Base-by-base conservation (phyloP, 352 stramenopile species). In the Pythium insidiosum region DNA sequence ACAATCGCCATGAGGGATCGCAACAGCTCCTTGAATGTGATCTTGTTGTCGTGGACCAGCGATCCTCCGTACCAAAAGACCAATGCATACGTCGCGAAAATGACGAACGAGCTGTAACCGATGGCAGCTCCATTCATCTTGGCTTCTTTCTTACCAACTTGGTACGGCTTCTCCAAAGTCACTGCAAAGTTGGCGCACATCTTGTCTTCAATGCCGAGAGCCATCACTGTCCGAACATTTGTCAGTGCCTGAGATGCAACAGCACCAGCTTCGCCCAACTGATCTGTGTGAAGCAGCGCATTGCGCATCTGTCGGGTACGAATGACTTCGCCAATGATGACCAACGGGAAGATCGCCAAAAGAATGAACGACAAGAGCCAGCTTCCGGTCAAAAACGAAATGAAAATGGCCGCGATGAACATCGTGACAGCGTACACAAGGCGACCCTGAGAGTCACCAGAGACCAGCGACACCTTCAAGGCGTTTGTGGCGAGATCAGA, bases 21-120 rank as follows among this genome's bases (percentile, higher is more conserved):
- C 15, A 78, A 72, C 36, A 83, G 45, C 28, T 78, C 48, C 1
- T 53, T 41, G 35, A 81, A 84, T 0, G 34, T 48, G 20, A 87
- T 63, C 0, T 50, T 43, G 6, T 58, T 58, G 22, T 63, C 34
- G 22, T 73, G 38, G 0, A 88, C 67, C 13, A 77, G 51, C 57
- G 61, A 63, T 6, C 38, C 73, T 6, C 75, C 75, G 38, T 68
- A 83, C 63, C 72, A 88, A 48, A 88, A 88, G 6, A 76, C 63
- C 1, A 85, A 47, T 4, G 71, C 45, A 37, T 85, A 66, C 10
- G 59, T 64, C 5, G 66, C 66, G 38, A 82, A 66, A 37, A 74
- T 54, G 42, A 72, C 60, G 26, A 71, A 75, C 0, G 63, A 95
- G 63, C 36, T 95, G 44, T 57, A 97, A 19, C 58, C 96, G 50